phyloP scores from a whole-genome alignment of 495 filamentous ascomycete species.

The Aspergillus baeticus region DNA sequence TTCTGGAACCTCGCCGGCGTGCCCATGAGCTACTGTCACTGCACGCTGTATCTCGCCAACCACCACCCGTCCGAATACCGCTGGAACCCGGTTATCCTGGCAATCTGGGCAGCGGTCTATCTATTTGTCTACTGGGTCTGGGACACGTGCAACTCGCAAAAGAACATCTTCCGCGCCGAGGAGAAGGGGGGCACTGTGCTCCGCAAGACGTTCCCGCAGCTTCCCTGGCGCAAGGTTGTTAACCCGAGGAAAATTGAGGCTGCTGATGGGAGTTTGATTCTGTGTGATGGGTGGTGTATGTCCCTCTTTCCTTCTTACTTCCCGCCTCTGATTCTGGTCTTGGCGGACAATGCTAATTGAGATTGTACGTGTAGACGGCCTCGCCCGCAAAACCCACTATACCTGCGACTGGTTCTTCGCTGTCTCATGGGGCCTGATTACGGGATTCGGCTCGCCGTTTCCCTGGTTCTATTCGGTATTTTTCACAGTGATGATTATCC shows the following conservation, averaged over 20 bases:
- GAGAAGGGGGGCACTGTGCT: constrained; percentile 69
- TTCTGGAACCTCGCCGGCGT: constrained; percentile 99
- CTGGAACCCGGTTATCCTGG: constrained; percentile 64
- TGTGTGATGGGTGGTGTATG: constrained; percentile 85
- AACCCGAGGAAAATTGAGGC: constrained; percentile 80
- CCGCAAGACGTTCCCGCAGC: constrained; percentile 82
- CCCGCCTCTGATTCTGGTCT: not conserved
- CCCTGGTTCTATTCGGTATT: constrained; percentile 96
- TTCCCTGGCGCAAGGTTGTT: constrained; percentile 75
- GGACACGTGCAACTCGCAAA: constrained; percentile 88
- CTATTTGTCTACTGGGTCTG: constrained; percentile 87
- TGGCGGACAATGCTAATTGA: not conserved
- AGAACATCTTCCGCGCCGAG: constrained; percentile 83
- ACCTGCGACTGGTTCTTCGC: constrained; percentile 85
- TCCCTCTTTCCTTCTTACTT: not conserved
- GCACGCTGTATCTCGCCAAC: constrained; percentile 85
- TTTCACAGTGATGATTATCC: constrained; percentile 84
- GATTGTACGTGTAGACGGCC: constrained; percentile 44
- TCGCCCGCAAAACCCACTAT: constrained; percentile 91
- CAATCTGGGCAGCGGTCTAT: constrained; percentile 63
- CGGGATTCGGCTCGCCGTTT: constrained; percentile 58
- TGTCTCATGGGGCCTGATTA: constrained; percentile 60
- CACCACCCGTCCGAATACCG: constrained; percentile 76
- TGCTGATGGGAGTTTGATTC: constrained; percentile 68
- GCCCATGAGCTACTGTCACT: constrained; percentile 93